A percentile compares a stretch with the other conserved stretches of the same genome.
phyloP scores from a whole-genome alignment of 345 rosid species.

The Passiflora organensis region DNA sequence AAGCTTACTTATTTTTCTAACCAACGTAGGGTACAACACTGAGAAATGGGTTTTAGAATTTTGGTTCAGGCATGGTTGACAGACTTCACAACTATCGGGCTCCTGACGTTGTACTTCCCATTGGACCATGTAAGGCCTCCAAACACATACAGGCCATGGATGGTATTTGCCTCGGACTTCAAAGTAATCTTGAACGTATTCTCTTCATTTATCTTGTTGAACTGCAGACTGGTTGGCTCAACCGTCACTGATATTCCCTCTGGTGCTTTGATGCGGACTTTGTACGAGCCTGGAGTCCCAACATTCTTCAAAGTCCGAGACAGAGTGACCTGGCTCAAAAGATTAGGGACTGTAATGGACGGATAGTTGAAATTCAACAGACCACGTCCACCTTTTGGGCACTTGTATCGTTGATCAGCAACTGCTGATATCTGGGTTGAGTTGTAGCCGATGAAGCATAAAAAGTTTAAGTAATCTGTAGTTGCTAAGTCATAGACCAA shows the following conservation, averaged over 20 bases:
- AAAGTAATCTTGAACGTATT: slow-evolving; percentile 9
- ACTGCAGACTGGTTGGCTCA: slow-evolving; percentile 5
- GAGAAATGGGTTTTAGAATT: too few relatives aligned
- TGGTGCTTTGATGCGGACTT: slow-evolving; percentile 5
- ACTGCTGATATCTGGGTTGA: slow-evolving; percentile 5
- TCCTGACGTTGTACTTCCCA: slow-evolving; percentile 17
- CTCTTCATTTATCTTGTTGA: slow-evolving; percentile 9
- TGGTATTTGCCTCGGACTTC: neutral
- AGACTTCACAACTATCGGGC: slow-evolving; percentile 10
- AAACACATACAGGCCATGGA: neutral
- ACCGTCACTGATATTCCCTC: slow-evolving; percentile 8
- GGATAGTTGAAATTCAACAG: slow-evolving; percentile 18
- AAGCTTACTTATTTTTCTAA: too few relatives aligned
- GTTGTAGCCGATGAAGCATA: slow-evolving; percentile 19
- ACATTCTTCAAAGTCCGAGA: slow-evolving; percentile 18
- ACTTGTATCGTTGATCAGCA: neutral
- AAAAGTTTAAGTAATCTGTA: slow-evolving; percentile 14
- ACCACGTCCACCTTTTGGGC: too few relatives aligned
- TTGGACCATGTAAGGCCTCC: slow-evolving; percentile 20
- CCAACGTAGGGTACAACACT: too few relatives aligned
- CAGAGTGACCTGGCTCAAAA: slow-evolving; percentile 5
- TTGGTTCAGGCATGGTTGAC: too few relatives aligned
- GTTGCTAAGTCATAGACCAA: slow-evolving; percentile 17
- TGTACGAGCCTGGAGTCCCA: slow-evolving; percentile 15
- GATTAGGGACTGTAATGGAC: slow-evolving; percentile 13